These are phyloP conservation scores for Populus hybrid DNA, from an alignment of 441 rosid genomes.

Conservation along the genomic window DNA sequence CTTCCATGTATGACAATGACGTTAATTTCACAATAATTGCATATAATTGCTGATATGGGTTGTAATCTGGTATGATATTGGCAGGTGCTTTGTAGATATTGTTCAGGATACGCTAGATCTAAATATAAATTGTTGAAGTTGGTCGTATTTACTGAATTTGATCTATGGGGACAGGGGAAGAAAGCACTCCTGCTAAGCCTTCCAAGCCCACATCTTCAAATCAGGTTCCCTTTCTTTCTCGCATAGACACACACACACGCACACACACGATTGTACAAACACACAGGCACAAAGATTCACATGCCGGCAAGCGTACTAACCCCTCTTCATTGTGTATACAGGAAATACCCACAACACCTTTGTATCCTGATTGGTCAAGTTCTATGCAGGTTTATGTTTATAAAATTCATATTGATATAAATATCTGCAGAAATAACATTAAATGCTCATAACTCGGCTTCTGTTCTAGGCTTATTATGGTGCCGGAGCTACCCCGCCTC, in stretches of 20 bases:
- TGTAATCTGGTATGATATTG: slow-evolving; percentile 16
- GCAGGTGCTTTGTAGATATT: slow-evolving; percentile 28
- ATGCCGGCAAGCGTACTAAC: neutral
- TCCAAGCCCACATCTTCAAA: slow-evolving; percentile 70
- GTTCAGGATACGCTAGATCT: slow-evolving; percentile 9
- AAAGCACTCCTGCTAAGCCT: slow-evolving; percentile 62
- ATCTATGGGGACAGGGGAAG: slow-evolving; percentile 79
- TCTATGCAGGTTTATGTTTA: slow-evolving; percentile 73
- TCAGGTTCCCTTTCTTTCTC: slow-evolving; percentile 43
- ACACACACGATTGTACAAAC: neutral
- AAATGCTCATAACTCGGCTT: slow-evolving; percentile 25
- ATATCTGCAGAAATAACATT: slow-evolving; percentile 4
- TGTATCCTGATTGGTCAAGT: slow-evolving; percentile 89
- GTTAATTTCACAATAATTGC: neutral
- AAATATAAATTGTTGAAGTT: slow-evolving; percentile 15
- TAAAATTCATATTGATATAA: slow-evolving; percentile 5
- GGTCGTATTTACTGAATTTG: slow-evolving; percentile 10
- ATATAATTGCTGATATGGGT: slow-evolving; percentile 13
- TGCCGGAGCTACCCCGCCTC: slow-evolving; percentile 79
- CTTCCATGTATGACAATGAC: slow-evolving; percentile 3
- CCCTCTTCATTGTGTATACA: slow-evolving; percentile 25
- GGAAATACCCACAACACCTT: slow-evolving; percentile 68
- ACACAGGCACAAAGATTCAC: neutral
- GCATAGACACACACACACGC: neutral
- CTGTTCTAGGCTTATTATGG: slow-evolving; percentile 86